Evolutionary conservation across 768 basidiomycete species (phyloP), one percentile per base, ranked within the genome.

Genomic region (Boletus coccyginus): DNA sequence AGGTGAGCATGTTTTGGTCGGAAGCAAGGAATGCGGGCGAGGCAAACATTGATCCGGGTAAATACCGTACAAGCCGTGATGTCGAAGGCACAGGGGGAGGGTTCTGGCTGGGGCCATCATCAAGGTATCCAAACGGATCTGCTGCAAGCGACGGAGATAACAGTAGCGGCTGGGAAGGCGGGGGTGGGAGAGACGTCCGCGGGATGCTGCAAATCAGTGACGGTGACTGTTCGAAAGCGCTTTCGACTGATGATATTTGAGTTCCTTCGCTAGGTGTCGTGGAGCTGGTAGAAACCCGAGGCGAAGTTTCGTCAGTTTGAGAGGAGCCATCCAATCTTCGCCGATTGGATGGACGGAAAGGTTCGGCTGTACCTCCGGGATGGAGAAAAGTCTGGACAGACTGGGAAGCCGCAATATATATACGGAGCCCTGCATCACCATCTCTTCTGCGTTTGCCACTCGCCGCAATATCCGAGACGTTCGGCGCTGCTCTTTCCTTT

Each of bases 91-190:
- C 45, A 5, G 53, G 38, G 3, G 60, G 44, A 32, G 73, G 64
- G 42, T 68, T 65, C 50, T 71, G 73, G 33, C 46, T 67, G 3
- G 74, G 68, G 9, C 63, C 50, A 10, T 71, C 71, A 40, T 82
- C 77, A 46, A 87, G 72, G 63, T 87, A 87, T 17, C 81, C 81
- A 62, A 87, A 87, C 1, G 86, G 86, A 64, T 82, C 82, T 17
- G 76, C 76, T 21, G 70, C 59, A 1, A 55, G 56, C 0, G 68
- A 39, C 10, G 59, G 57, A 13, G 61, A 45, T n/a, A 52, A 41
- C 21, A 14, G 56, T n/a, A 13, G 44, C 2, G 39, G 12, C 29
- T 52, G 31, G 32, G 46, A 8, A 33, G 52, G 55, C 12, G 31
- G 62, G 36, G 56, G 41, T 12, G 60, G 42, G 11, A 57, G 57